Conservation (phyloP, 2,329 filamentous ascomycete genomes). For the Epichloe amarillans region DNA sequence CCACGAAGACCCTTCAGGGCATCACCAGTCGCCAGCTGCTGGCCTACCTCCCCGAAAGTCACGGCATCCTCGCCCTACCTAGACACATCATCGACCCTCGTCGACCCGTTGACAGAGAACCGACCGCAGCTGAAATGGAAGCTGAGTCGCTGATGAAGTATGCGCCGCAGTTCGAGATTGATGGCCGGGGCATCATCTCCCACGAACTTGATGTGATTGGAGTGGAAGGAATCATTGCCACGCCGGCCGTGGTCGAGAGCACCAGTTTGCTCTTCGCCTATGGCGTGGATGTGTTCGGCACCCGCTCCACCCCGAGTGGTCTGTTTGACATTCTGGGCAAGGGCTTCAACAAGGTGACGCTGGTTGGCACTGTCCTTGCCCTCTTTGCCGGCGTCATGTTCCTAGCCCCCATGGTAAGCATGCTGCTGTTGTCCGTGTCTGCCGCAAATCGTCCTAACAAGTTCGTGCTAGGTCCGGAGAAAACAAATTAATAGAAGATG, state of each 20-base stretch:
- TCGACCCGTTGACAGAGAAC: conserved; percentile 72
- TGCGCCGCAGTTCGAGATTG: conserved; percentile 63
- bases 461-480: conserved; percentile 33
- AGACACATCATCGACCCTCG: conserved; percentile 71
- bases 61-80: conserved; percentile 67
- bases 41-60: conserved; percentile 58
- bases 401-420: conserved; percentile 72
- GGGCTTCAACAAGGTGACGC: conserved; percentile 81
- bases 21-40: conserved; percentile 76
- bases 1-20: conserved; percentile 83
- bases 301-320: conserved; percentile 72
- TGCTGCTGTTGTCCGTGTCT: not conserved
- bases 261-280: conserved; percentile 83
- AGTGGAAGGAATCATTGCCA: conserved; percentile 57
- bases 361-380: conserved; percentile 72
- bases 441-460: conserved; percentile 18
- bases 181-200: conserved; percentile 66
- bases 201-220: conserved; percentile 75
- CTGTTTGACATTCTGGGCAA: conserved; percentile 88
- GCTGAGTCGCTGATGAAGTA: conserved; percentile 70
- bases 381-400: conserved; percentile 63
- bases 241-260: conserved; percentile 75
- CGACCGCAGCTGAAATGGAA: conserved; percentile 63
- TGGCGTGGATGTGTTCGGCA: conserved; percentile 79
- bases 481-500: conserved; percentile 58